phyloP scores from a whole-genome alignment of 768 basidiomycete genomes.

The Boletus reticuloceps region DNA sequence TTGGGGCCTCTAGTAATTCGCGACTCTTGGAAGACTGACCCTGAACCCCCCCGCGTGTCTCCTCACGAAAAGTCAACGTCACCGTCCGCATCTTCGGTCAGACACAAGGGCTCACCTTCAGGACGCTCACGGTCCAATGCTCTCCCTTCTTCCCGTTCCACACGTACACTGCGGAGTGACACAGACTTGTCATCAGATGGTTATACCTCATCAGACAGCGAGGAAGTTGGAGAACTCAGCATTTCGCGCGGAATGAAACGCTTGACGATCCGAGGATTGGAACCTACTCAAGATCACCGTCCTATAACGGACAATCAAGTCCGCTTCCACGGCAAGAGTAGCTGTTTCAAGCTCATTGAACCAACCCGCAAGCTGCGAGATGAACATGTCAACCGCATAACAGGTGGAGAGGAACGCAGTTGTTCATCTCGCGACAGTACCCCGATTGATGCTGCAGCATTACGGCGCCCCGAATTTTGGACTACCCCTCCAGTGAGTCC shows the following conservation, averaged over 20 bases:
- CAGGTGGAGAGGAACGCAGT: conserved; percentile 14
- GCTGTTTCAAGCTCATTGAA: conserved; percentile 52
- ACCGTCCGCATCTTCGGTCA: conserved; percentile 15
- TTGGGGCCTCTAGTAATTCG: conserved; percentile 61
- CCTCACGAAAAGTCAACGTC: conserved; percentile 25
- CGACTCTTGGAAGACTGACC: conserved; percentile 57
- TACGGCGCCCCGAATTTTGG: conserved; percentile 54
- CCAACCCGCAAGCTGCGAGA: conserved; percentile 52
- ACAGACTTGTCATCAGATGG: conserved; percentile 28
- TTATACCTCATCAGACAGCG: conserved; percentile 33
- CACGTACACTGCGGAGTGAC: conserved; percentile 25
- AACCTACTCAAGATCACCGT: conserved; percentile 34
- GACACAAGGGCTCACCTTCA: conserved; percentile 13
- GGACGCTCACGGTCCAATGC: conserved; percentile 5
- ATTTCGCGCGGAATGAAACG: conserved; percentile 38
- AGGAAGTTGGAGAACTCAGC: conserved; percentile 39
- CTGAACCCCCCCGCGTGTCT: conserved; percentile 12
- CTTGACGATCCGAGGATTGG: conserved; percentile 36
- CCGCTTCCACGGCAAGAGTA: conserved; percentile 64
- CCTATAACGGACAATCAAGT: conserved; percentile 39
- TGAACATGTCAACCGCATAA: conserved; percentile 43
- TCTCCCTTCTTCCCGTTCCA: conserved; percentile 11
- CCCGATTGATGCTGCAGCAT: conserved; percentile 20
- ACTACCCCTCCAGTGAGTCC: conserved; percentile 49
- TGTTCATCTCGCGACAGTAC: conserved; percentile 16